Conservation (phyloP, 352 stramenopile genomes). For the Pythium volutum region DNA sequence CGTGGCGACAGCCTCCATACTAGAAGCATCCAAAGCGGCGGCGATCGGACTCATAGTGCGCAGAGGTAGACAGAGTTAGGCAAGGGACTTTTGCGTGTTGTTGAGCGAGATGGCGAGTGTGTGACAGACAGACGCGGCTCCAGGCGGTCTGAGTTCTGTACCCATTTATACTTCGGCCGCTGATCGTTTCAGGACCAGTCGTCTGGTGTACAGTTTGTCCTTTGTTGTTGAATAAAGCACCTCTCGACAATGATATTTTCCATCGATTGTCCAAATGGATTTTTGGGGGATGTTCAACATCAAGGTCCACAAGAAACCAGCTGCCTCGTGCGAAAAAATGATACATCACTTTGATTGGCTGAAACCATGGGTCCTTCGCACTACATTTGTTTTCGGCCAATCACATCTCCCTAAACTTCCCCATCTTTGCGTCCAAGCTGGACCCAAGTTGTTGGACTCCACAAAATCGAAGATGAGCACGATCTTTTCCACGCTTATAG, state of each 20-base stretch:
- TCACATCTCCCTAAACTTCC: too few species aligned
- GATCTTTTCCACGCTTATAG: not conserved
- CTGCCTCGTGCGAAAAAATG: conserved; percentile 6
- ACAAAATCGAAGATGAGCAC: conserved; percentile 4
- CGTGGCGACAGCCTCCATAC: not conserved
- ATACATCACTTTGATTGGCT: conserved; percentile 14
- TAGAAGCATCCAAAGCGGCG: not conserved
- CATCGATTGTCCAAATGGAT: conserved; percentile 7
- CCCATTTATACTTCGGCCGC: conserved; percentile 13
- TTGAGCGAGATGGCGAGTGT: not conserved
- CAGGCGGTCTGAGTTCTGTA: conserved; percentile 14
- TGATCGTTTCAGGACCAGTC: conserved; percentile 13
- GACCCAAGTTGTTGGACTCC: too few species aligned
- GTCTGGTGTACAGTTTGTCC: conserved; percentile 5
- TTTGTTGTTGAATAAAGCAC: not conserved
- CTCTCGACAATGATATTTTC: conserved; percentile 1
- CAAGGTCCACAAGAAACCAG: conserved; percentile 6
- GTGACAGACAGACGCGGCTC: not conserved
- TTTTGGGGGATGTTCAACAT: not conserved
- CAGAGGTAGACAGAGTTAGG: too few species aligned
- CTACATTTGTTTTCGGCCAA: too few species aligned
- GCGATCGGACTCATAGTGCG: conserved; percentile 17
- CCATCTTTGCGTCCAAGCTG: not conserved
- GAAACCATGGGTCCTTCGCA: conserved; percentile 1
- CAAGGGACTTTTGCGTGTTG: not conserved